Conservation (phyloP, 2,329 filamentous ascomycete species). For the Sarocladiaceae sp. region DNA sequence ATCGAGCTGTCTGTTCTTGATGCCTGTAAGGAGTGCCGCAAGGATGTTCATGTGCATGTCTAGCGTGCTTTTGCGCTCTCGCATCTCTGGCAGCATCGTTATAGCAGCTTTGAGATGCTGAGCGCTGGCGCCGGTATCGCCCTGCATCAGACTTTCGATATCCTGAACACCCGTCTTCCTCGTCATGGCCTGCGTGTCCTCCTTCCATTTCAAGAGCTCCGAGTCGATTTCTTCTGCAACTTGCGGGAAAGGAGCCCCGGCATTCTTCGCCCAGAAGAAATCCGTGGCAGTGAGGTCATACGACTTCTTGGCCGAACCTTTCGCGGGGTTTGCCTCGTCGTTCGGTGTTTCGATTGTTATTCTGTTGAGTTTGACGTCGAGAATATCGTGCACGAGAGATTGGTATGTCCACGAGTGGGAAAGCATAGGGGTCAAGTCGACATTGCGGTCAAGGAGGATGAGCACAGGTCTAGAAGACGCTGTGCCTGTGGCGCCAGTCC, state of each 20-base stretch:
- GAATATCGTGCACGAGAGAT: slow-evolving; percentile 68
- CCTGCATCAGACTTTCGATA: slow-evolving; percentile 79
- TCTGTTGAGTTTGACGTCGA: slow-evolving; percentile 68
- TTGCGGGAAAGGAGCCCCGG: slow-evolving; percentile 85
- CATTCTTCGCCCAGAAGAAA: slow-evolving; percentile 96
- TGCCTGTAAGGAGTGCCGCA: slow-evolving; percentile 69
- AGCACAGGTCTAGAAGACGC: slow-evolving; percentile 80
- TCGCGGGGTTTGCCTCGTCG: slow-evolving; percentile 72
- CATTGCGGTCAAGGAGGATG: slow-evolving; percentile 89
- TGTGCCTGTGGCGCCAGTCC: slow-evolving; percentile 55
- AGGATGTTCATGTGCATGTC: slow-evolving; percentile 99
- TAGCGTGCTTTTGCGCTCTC: slow-evolving; percentile 85
- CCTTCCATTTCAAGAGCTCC: slow-evolving; percentile 90
- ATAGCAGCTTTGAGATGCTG: slow-evolving; percentile 96
- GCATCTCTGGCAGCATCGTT: slow-evolving; percentile 82
- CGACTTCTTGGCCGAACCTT: slow-evolving; percentile 75
- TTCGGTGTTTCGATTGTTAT: slow-evolving; percentile 85
- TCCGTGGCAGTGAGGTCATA: slow-evolving; percentile 89
- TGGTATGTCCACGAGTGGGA: slow-evolving; percentile 86
- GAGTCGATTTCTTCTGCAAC: slow-evolving; percentile 95
- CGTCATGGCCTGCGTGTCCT: slow-evolving; percentile 90
- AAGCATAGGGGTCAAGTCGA: slow-evolving; percentile 97
- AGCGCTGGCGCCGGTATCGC: slow-evolving; percentile 82
- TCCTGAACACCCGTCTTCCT: slow-evolving; percentile 92
- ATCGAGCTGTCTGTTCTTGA: slow-evolving; percentile 92